Percentiles rank a stretch among this genome's conserved stretches.
Evolutionary conservation across 1,284 basidiomycete species (phyloP).

Genomic region (Sanghuangporus baumii): DNA sequence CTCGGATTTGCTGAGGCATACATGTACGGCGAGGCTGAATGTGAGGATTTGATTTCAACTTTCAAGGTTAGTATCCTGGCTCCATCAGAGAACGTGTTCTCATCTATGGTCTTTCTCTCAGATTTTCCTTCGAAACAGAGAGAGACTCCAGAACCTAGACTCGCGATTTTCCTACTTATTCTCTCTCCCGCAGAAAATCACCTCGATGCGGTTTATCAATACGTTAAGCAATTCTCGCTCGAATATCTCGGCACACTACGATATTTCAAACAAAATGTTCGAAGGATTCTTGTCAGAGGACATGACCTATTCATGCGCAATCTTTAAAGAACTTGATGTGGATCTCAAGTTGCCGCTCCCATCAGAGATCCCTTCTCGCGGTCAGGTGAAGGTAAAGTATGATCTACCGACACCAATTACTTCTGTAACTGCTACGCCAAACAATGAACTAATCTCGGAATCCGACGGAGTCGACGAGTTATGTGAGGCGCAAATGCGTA

Average conservation of each 20-base stretch:
- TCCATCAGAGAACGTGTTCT: background rate
- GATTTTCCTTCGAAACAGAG: slow-evolving; percentile 65
- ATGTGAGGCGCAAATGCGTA: slow-evolving; percentile 63
- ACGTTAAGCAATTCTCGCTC: slow-evolving; percentile 56
- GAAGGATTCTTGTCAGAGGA: slow-evolving; percentile 64
- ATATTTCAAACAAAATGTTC: slow-evolving; percentile 62
- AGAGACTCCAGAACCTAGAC: slow-evolving; percentile 41
- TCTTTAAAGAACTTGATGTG: slow-evolving; percentile 60
- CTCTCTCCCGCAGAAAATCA: slow-evolving; percentile 51
- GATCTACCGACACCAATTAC: slow-evolving; percentile 3
- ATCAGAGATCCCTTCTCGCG: background rate
- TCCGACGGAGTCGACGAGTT: slow-evolving; percentile 42
- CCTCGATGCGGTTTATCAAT: slow-evolving; percentile 56
- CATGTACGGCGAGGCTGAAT: slow-evolving; percentile 70
- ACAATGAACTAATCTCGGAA: background rate
- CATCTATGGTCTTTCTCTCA: slow-evolving; percentile 22
- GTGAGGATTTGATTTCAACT: slow-evolving; percentile 55
- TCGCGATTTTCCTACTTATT: slow-evolving; percentile 47
- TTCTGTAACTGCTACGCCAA: slow-evolving; percentile 6
- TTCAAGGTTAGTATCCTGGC: slow-evolving; percentile 43
- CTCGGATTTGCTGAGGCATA: slow-evolving; percentile 71
- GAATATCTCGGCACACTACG: slow-evolving; percentile 75
- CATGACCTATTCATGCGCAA: slow-evolving; percentile 81
- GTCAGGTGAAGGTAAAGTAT: background rate
- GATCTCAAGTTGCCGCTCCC: slow-evolving; percentile 37